phyloP scores from a whole-genome alignment of 2,329 filamentous ascomycete species.

The Ascochyta fabae region DNA sequence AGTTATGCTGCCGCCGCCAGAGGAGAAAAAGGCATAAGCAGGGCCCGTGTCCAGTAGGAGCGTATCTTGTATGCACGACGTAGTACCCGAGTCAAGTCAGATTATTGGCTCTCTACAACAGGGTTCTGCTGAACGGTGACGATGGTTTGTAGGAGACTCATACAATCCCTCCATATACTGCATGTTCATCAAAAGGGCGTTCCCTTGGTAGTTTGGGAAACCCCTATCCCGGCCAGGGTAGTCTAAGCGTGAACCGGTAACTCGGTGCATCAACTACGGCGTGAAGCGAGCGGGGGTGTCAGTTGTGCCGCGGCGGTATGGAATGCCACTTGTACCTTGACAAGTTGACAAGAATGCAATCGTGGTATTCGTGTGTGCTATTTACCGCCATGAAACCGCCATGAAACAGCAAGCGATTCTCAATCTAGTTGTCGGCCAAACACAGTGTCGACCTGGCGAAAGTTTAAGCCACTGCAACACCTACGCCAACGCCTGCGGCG shows the following conservation, averaged over 20 bases:
- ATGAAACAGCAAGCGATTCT: too few species aligned
- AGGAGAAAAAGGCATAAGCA: conserved; percentile 20
- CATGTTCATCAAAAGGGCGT: neutral
- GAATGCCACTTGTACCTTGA: conserved; percentile 4
- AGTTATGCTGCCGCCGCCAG: conserved; percentile 73
- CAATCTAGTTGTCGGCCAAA: neutral
- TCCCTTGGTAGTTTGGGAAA: neutral
- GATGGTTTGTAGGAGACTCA: neutral
- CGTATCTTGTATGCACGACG: too few species aligned
- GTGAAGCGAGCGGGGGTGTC: conserved; percentile 19
- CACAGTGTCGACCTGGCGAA: too few species aligned
- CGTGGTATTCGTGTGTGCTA: too few species aligned
- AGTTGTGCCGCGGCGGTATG: conserved; percentile 1
- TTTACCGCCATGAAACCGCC: too few species aligned
- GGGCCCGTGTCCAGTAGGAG: too few species aligned
- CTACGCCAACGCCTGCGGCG: conserved; percentile 4
- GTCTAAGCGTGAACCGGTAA: conserved; percentile 25
- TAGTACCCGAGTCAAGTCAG: too few species aligned
- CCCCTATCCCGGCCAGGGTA: conserved; percentile 8
- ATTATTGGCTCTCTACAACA: neutral
- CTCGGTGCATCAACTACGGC: conserved; percentile 13
- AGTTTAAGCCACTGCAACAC: neutral
- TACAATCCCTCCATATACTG: too few species aligned
- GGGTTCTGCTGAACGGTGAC: neutral
- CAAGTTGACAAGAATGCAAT: neutral